These are phyloP conservation scores for Wickerhamiella sergipiensis DNA, from an alignment of 805 yeast genomes.

Conservation along the genomic window DNA sequence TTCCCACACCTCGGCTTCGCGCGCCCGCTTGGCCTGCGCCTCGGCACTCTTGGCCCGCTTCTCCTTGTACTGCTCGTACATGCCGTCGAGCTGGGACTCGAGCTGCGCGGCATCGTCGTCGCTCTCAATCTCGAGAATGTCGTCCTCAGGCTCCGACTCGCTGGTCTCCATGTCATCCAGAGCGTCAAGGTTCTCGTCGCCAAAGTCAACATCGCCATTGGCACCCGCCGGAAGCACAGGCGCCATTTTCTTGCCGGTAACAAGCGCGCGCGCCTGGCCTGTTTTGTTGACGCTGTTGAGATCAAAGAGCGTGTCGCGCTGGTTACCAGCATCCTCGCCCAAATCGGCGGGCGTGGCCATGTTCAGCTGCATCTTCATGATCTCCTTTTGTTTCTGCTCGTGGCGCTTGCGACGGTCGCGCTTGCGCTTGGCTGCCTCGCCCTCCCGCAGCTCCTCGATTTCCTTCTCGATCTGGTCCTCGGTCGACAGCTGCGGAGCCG, in stretches of 20 bases:
- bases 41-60: conserved; percentile 33
- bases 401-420: conserved; percentile 75
- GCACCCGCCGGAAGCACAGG: conserved; percentile 11
- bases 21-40: conserved; percentile 36
- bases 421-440: conserved; percentile 52
- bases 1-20: conserved; percentile 30
- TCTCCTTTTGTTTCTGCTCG: conserved; percentile 76
- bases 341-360: conserved; percentile 87
- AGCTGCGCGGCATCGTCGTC: conserved; percentile 36
- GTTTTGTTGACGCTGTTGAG: conserved; percentile 77
- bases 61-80: conserved; percentile 60
- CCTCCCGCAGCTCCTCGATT: conserved; percentile 55
- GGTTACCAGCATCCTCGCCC: conserved; percentile 81
- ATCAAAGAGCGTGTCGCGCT: conserved; percentile 68
- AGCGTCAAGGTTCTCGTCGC: conserved; percentile 18
- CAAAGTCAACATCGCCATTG: conserved; percentile 13
- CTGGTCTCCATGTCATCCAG: conserved; percentile 27
- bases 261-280: conserved; percentile 60
- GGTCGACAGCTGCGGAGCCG: conserved; percentile 56
- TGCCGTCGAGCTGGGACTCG: conserved; percentile 68
- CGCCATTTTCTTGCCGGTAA: conserved; percentile 52
- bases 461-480: conserved; percentile 86
- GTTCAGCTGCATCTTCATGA: conserved; percentile 85
- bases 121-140: conserved; percentile 18
- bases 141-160: conserved; percentile 23